Evolutionary conservation across 495 filamentous ascomycete genomes (phyloP).

Genomic region (Penicillium parvum): DNA sequence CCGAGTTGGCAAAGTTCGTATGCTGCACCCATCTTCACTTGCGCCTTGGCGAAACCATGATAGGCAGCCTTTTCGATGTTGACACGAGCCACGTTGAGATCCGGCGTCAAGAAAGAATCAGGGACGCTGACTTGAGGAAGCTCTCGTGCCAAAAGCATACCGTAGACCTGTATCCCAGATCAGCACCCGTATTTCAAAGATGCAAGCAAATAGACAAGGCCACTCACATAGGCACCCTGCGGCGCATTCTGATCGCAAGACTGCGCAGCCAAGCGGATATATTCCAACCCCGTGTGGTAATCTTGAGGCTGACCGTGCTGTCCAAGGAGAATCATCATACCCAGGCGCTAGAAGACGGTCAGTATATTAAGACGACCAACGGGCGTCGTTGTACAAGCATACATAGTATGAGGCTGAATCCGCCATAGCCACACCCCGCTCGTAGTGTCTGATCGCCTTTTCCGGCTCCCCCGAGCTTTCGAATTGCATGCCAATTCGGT

Average conservation of each 20-base stretch:
- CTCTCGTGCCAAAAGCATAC: slow-evolving; percentile 89
- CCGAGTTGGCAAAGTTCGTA: slow-evolving; percentile 92
- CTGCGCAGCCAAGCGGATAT: slow-evolving; percentile 77
- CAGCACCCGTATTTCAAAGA: slow-evolving; percentile 2
- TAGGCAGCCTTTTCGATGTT: slow-evolving; percentile 98
- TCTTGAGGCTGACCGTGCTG: slow-evolving; percentile 88
- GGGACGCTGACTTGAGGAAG: slow-evolving; percentile 83
- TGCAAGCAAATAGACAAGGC: neutral
- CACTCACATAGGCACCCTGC: slow-evolving; percentile 81
- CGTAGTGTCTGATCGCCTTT: slow-evolving; percentile 88
- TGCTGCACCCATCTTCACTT: slow-evolving; percentile 94
- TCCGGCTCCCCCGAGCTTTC: slow-evolving; percentile 86
- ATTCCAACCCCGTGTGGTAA: slow-evolving; percentile 67
- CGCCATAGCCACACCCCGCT: slow-evolving; percentile 64
- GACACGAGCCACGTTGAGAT: slow-evolving; percentile 68
- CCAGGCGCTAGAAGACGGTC: slow-evolving; percentile 55
- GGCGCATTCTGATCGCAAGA: slow-evolving; percentile 96
- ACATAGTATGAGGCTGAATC: slow-evolving; percentile 94
- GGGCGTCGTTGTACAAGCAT: slow-evolving; percentile 6
- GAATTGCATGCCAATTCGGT: slow-evolving; percentile 97
- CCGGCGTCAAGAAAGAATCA: slow-evolving; percentile 64
- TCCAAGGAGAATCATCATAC: slow-evolving; percentile 95
- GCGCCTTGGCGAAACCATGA: slow-evolving; percentile 93
- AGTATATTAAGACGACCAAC: no score
- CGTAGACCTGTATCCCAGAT: slow-evolving; percentile 59